phyloP scores from a whole-genome alignment of 108 stramenopile species.

The Cyclotella cryptica region DNA sequence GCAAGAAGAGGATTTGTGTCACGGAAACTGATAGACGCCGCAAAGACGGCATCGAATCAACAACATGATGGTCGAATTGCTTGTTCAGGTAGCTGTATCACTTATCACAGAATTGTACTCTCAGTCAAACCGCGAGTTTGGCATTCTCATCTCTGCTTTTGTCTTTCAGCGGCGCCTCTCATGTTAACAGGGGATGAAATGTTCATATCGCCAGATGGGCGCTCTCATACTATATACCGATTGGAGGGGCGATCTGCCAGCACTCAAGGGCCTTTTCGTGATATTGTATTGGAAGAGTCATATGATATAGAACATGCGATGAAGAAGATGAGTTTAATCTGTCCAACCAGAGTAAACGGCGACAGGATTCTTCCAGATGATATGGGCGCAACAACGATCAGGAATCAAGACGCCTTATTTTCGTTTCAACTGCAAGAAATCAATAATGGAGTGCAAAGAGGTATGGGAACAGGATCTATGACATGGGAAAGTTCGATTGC shows the following conservation, averaged over 20 bases:
- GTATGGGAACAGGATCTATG: slow-evolving; percentile 62
- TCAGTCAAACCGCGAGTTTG: neutral
- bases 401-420: neutral
- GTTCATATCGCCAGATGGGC: slow-evolving; percentile 55
- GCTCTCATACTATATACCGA: slow-evolving; percentile 59
- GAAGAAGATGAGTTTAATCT: slow-evolving; percentile 54
- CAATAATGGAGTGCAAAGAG: slow-evolving; percentile 28
- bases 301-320: slow-evolving; percentile 56
- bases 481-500: slow-evolving; percentile 78
- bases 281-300: slow-evolving; percentile 50
- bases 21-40: too few relatives aligned
- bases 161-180: slow-evolving; percentile 25
- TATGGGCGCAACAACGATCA: too few relatives aligned
- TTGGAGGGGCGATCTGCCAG: neutral
- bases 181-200: slow-evolving; percentile 66
- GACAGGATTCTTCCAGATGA: neutral
- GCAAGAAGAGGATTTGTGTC: too few relatives aligned
- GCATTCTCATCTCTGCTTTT: neutral
- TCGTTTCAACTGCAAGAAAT: slow-evolving; percentile 67
- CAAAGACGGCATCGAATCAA: too few relatives aligned
- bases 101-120: too few relatives aligned
- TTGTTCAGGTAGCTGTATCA: too few relatives aligned
- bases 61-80: too few relatives aligned
- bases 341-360: neutral
- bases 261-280: neutral